Base-by-base conservation (phyloP, 2,329 filamentous ascomycete genomes). In the Fusarium sp. region DNA sequence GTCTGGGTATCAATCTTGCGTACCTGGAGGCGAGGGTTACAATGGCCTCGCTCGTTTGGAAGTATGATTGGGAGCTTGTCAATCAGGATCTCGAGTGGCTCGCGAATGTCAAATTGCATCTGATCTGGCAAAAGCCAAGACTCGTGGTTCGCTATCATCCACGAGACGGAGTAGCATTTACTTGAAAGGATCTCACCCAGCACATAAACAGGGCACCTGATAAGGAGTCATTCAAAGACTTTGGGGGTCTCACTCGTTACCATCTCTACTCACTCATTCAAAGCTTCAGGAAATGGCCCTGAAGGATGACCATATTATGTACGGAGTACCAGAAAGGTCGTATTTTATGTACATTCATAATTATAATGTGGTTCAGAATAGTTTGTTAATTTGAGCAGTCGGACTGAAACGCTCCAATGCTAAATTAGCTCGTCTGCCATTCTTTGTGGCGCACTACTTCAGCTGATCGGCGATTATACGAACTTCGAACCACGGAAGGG, bases 1-100 rank as follows among this genome's bases (percentile, higher is more conserved):
- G 51, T 28, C 26, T 68, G 0, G 66, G 66, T 15, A 51, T 68
- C 5, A 68, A 68, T 17, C 66, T 68, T n/a, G 66, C 66, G 2
- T 68, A 68, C 11, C 24, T 68, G 7, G 55, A 68, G 18, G 30
- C 42, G 1, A 62, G 55, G 10, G 38, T 62, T 3, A 36, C 55
- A 5, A 24, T 68, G 11, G 66, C 66, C 15, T 68, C 66, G 0
- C 17, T 69, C 3, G 44, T 39, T 8, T 69, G 55, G 24, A 30
- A 47, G 8, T 69, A 41, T 20, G 28, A 69, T 51, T 64, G 65
- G 65, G 66, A 69, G 24, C 17, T 57, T 28, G 38, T 65, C 1
- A 62, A 48, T 14, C 42, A 39, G 10, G 45, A 70, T 11, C 22
- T 65, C 6, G 41, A 54, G 26, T 65, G 57, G 41, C 11, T 58